Base-by-base conservation (phyloP, 2,329 filamentous ascomycete genomes). In the Penicillium sp. region DNA sequence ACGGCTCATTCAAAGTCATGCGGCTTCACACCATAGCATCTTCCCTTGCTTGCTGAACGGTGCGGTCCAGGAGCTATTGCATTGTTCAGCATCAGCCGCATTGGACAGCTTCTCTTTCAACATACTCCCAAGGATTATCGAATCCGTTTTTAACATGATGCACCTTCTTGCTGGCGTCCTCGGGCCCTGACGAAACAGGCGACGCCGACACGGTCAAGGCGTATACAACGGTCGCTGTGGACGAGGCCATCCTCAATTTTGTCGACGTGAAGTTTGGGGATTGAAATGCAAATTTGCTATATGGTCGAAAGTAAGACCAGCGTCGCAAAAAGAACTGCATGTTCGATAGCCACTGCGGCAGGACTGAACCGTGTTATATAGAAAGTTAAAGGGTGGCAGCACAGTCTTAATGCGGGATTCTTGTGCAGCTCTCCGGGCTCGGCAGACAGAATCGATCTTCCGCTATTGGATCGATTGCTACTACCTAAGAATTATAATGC, bases 91-190 rank as follows among this genome's bases (percentile, higher is more conserved):
- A 49, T 35, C 41, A 17, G 21, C 30, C 9, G 35, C 3, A 41
- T n/a, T 38, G 5, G 21, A 19, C 41, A 51, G 29, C 7, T 4
- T 7, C 26, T 19, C 11, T 17, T 15, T 5, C 19, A 38, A 64
- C 75, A 68, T 66, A 81, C 73, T 78, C 75, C 79, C 79, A 82
- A n/a, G 79, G 79, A 62, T 81, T 82, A 31, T 70, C 68, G 59
- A 79, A 82, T 5, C 78, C 77, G 3, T 64, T 69, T 56, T 74
- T 69, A 3, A 69, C 61, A 67, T 82, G 79, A 65, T 80, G 79
- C 13, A 67, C 74, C 63, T 81, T 81, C 21, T 71, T 58, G 13
- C 72, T 67, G 2, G 74, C 75, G 70, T 80, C 78, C 8, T 80
- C 77, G 1, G 79, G 79, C 3, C 68, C 69, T 17, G 73, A 60